Percentiles rank a stretch among this genome's conserved stretches.
Evolutionary conservation across 1,139 yeast genomes (phyloP).

Genomic region (Kodamaea derodonti): DNA sequence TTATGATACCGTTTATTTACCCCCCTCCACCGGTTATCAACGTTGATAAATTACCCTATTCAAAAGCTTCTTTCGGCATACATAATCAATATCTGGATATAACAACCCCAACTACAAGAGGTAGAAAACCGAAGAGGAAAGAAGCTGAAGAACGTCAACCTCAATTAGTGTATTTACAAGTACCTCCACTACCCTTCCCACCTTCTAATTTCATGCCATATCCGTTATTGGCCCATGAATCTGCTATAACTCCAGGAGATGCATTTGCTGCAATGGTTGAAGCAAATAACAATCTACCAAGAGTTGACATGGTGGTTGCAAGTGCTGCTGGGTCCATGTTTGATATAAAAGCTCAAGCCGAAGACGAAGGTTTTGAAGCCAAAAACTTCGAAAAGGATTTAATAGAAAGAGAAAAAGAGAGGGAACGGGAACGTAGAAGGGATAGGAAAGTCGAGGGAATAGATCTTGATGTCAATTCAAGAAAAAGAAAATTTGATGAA

Average conservation of each 20-base stretch:
- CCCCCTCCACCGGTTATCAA: conserved; percentile 43
- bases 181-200: conserved; percentile 49
- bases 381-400: conserved; percentile 46
- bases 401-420: conserved; percentile 38
- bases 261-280: conserved; percentile 35
- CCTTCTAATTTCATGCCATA: conserved; percentile 50
- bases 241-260: conserved; percentile 34
- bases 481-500: conserved; percentile 2
- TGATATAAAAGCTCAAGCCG: conserved; percentile 35
- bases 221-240: conserved; percentile 36
- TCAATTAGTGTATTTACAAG: conserved; percentile 13
- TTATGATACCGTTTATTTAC: conserved; percentile 45
- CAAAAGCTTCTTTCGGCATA: conserved; percentile 13
- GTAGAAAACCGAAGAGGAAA: conserved; percentile 10
- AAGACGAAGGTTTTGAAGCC: conserved; percentile 13
- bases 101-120: conserved; percentile 8
- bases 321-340: conserved; percentile 47
- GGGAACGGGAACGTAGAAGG: conserved; percentile 31
- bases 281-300: conserved; percentile 36
- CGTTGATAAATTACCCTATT: conserved; percentile 21
- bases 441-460: conserved; percentile 15
- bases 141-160: conserved; percentile 1
- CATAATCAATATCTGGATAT: background rate
- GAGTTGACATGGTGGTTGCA: conserved; percentile 47
- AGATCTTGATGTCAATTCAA: background rate